phyloP scores from a whole-genome alignment of 805 yeast genomes.

The Barnettozyma salicaria region DNA sequence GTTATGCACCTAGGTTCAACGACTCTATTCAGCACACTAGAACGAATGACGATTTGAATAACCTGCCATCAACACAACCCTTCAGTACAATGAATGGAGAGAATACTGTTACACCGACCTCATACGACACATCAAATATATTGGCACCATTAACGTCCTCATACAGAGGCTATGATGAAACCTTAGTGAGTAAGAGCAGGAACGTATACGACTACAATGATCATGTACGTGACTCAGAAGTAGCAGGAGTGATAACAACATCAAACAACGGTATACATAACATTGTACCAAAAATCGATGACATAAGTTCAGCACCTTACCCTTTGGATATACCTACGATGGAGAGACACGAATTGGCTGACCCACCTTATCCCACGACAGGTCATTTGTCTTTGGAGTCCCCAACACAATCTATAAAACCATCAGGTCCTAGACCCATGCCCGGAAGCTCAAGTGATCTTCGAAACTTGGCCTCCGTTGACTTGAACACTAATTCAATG shows the following conservation, averaged over 20 bases:
- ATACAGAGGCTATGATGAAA: constrained; percentile 20
- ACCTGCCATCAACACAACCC: constrained; percentile 15
- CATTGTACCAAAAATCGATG: neutral
- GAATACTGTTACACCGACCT: too few species aligned
- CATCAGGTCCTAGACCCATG: constrained; percentile 27
- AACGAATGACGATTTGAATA: constrained; percentile 16
- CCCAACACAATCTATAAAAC: constrained; percentile 11
- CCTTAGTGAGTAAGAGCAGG: neutral
- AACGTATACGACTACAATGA: constrained; percentile 5
- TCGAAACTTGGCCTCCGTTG: neutral
- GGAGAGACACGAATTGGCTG: constrained; percentile 4
- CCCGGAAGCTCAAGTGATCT: constrained; percentile 14
- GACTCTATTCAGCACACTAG: constrained; percentile 12
- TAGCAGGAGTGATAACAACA: constrained; percentile 3
- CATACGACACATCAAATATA: constrained; percentile 12
- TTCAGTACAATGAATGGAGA: constrained; percentile 21
- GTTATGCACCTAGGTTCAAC: constrained; percentile 10
- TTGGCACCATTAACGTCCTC: constrained; percentile 19
- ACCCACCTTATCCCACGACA: constrained; percentile 19
- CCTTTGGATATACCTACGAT: constrained; percentile 14
- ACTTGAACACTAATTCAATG: neutral
- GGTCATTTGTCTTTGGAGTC: constrained; percentile 1
- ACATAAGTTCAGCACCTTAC: constrained; percentile 15
- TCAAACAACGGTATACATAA: neutral
- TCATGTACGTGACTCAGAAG: neutral